Conservation (phyloP, 1,139 yeast species). For the Ogataea hybrid region DNA sequence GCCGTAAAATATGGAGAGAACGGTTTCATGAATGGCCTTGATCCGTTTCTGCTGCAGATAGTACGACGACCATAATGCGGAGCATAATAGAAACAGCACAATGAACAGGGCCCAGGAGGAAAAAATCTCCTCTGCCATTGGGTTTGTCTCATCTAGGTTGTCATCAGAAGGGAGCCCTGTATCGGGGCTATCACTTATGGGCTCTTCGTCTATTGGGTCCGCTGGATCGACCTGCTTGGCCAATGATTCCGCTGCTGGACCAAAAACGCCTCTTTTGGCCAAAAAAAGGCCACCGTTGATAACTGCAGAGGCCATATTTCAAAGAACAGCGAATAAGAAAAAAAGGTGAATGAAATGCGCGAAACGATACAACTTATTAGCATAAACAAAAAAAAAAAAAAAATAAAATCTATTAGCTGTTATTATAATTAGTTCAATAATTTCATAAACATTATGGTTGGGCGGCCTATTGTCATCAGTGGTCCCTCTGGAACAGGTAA, state of each 20-base stretch:
- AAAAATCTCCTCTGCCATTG: slow-evolving; percentile 93
- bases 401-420: slow-evolving; percentile 7
- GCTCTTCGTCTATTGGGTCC: slow-evolving; percentile 32
- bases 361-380: neutral
- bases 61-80: slow-evolving; percentile 94
- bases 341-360: neutral
- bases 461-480: slow-evolving; percentile 89
- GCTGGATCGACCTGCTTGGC: slow-evolving; percentile 19
- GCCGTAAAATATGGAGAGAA: slow-evolving; percentile 91
- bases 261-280: slow-evolving; percentile 24
- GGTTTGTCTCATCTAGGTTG: slow-evolving; percentile 64
- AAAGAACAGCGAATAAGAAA: slow-evolving; percentile 9
- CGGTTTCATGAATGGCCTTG: slow-evolving; percentile 96
- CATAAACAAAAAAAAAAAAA: neutral
- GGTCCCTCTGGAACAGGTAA: slow-evolving; percentile 99
- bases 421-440: neutral
- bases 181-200: slow-evolving; percentile 48
- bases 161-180: slow-evolving; percentile 55
- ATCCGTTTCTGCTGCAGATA: slow-evolving; percentile 88
- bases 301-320: slow-evolving; percentile 20
- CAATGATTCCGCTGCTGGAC: slow-evolving; percentile 23
- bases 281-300: slow-evolving; percentile 19
- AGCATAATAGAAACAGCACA: slow-evolving; percentile 70
- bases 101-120: slow-evolving; percentile 97
- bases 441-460: slow-evolving; percentile 30